Conservation (phyloP, 2,329 filamentous ascomycete genomes). For the Gyromitra esculenta region DNA sequence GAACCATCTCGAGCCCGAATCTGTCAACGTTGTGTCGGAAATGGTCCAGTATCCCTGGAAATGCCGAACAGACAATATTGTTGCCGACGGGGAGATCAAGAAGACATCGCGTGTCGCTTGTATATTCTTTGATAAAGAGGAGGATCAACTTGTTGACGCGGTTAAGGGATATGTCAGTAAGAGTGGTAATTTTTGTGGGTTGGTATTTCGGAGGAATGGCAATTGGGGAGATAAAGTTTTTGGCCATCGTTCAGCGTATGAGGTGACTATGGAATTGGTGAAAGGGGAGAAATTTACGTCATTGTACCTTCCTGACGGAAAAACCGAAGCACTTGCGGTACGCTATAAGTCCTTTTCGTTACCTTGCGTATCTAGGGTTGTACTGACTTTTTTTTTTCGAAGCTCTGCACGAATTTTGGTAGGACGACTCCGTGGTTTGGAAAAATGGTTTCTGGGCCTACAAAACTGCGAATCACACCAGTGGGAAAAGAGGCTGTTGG, state of each 20-base stretch:
- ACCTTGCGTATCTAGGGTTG: neutral
- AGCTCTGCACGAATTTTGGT: constrained; percentile 53
- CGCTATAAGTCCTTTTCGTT: neutral
- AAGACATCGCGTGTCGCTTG: constrained; percentile 40
- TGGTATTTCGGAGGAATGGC: constrained; percentile 51
- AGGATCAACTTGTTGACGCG: constrained; percentile 41
- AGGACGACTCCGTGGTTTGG: constrained; percentile 55
- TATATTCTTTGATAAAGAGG: constrained; percentile 49
- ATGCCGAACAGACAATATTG: constrained; percentile 41
- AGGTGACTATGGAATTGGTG: constrained; percentile 51
- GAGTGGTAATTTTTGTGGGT: constrained; percentile 52
- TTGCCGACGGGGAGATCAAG: constrained; percentile 30
- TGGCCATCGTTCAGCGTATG: constrained; percentile 53
- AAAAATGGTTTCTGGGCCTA: constrained; percentile 1
- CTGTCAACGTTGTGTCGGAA: constrained; percentile 30
- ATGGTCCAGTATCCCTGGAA: constrained; percentile 51
- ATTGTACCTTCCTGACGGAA: constrained; percentile 37
- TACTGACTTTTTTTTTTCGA: constrained; percentile 36
- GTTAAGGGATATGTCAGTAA: constrained; percentile 54
- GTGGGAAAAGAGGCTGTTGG: constrained; percentile 44
- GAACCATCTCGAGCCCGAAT: neutral
- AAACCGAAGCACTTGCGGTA: constrained; percentile 51
- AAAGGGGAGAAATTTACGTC: constrained; percentile 50
- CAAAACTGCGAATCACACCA: constrained; percentile 7
- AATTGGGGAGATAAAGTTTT: constrained; percentile 51